Conservation (phyloP, 177 flowering plant species). For the Vitis hybrid region DNA sequence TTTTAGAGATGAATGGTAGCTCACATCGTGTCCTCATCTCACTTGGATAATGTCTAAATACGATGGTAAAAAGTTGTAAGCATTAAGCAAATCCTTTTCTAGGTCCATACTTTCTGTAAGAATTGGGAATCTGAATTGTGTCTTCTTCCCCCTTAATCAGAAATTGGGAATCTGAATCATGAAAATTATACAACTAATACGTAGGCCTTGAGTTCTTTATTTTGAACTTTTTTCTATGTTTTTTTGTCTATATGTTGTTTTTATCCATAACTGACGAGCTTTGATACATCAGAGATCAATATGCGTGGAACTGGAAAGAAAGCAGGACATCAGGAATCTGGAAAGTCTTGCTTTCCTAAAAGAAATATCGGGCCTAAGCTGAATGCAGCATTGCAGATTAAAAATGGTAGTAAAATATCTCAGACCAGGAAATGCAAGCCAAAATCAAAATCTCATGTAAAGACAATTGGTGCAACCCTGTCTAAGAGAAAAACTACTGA, state of each 20-base stretch:
- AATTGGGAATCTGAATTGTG: too few relatives aligned
- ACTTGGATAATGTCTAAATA: too few relatives aligned
- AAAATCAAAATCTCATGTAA: conserved; percentile 30
- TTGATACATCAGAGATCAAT: conserved; percentile 9
- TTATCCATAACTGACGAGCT: not conserved
- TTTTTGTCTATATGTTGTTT: too few relatives aligned
- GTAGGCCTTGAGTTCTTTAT: too few relatives aligned
- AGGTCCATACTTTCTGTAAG: too few relatives aligned
- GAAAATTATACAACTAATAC: too few relatives aligned
- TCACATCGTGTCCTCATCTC: too few relatives aligned
- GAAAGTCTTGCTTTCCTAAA: conserved; percentile 25
- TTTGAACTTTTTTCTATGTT: not conserved
- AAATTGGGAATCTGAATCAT: too few relatives aligned
- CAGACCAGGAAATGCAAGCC: conserved; percentile 25
- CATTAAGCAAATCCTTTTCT: too few relatives aligned
- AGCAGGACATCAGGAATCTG: conserved; percentile 9
- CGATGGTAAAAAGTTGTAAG: too few relatives aligned
- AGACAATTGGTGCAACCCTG: conserved; percentile 19
- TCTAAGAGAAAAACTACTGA: conserved; percentile 26
- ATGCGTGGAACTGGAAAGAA: conserved; percentile 32
- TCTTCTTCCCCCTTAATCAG: too few relatives aligned
- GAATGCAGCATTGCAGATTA: conserved; percentile 24
- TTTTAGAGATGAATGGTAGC: too few relatives aligned
- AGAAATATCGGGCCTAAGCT: conserved; percentile 26
- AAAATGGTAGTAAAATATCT: conserved; percentile 19